Evolutionary conservation across 164 flowering plant species (phyloP), one percentile per base, ranked within the genome.

Genomic region (Nelumbo lutea): DNA sequence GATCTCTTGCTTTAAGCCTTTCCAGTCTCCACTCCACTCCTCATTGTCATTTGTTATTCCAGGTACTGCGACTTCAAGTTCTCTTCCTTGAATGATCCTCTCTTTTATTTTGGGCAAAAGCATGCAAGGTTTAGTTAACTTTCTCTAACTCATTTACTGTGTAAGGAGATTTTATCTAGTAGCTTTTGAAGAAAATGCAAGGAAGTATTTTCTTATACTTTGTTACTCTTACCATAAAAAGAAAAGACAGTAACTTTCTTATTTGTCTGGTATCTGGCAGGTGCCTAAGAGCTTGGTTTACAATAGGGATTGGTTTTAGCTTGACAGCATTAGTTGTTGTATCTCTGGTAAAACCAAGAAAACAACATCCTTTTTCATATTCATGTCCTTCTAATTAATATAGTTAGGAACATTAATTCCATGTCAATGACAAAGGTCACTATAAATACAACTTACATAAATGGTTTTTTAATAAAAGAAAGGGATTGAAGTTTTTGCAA

Each of bases 51-150:
- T 38, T 50, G 9, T 67, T 27, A 73, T 8, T 73, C 71, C 67
- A 80, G 84, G 77, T 88, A 84, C 75, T 86, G 88, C 59, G 93
- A 88, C 69, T 72, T 73, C 73, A 86, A 84, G 73, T 73, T 81
- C 64, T 63, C 53, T 7, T 67, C 78, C 10, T 68, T 88, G 40
- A 85, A 86, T 59, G 75, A 75, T 6, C 74, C 82, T 2, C 62
- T 88, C 9, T 82, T 71, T 65, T 81, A 67, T 43, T 73, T 88
- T 13, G 93, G 93, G 5, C 78, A 76, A 42, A 76, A 74, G 39
- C 71, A 82, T 64, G 66, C 82, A 58, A 67, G 82, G 79, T 80
- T 40, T 4, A 27, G 39, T 38, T 41, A 3, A 0, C 62, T 42
- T 38, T 43, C 48, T 45, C 62, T 41, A 9, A 4, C 1, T 40